phyloP scores from a whole-genome alignment of 768 basidiomycete genomes.

The Suillus hirtellus region DNA sequence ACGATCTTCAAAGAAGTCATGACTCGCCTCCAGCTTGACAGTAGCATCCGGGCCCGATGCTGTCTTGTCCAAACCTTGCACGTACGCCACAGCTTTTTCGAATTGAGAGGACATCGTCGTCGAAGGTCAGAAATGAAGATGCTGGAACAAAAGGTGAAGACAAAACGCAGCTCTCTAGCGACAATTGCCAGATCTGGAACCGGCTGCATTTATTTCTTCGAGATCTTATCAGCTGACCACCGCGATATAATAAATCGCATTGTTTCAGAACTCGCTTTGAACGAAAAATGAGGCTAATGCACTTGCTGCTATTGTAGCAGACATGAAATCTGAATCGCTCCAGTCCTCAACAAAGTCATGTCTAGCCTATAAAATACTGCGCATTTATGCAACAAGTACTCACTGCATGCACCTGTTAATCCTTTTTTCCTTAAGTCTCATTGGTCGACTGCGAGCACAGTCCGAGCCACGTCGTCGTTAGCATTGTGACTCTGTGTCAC shows the following conservation, averaged over 20 bases:
- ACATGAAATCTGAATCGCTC: not conserved
- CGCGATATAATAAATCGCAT: not conserved
- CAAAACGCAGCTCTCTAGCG: not conserved
- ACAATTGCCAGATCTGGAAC: conserved; percentile 4
- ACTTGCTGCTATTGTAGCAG: not conserved
- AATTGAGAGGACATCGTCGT: conserved; percentile 71
- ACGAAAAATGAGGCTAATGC: conserved; percentile 2
- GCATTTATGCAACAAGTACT: not conserved
- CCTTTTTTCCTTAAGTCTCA: not conserved
- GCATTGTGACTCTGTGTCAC: conserved; percentile 5
- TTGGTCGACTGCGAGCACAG: not conserved
- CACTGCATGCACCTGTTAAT: not conserved
- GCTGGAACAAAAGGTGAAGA: not conserved
- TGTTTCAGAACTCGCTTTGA: not conserved
- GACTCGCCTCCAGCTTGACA: conserved; percentile 2
- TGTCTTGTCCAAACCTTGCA: conserved; percentile 66
- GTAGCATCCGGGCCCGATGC: conserved; percentile 61
- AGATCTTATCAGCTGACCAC: not conserved
- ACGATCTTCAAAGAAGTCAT: conserved; percentile 8
- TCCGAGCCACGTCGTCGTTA: not conserved
- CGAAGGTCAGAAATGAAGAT: conserved; percentile 15
- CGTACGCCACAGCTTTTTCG: conserved; percentile 70
- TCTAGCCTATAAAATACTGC: not conserved
- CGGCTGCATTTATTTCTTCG: not conserved
- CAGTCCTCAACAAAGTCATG: not conserved